Evolutionary conservation across 371 early-diverging fungal genomes (phyloP), one percentile per base, ranked within the genome.

Genomic region (Rhizopus stolonifer): DNA sequence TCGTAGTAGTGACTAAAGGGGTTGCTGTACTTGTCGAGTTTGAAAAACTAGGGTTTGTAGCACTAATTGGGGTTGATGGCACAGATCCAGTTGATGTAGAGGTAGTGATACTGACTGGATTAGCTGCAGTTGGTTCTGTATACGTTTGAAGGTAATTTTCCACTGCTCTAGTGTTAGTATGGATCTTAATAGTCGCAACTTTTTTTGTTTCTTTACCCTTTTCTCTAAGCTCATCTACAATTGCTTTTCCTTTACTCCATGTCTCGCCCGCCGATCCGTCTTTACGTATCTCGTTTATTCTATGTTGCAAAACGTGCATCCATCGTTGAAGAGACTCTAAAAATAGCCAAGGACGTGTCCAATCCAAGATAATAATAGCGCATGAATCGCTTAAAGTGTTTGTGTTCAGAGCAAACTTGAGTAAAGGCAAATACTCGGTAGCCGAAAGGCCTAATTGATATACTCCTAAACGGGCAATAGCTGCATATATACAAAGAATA

Each of bases 311-410:
- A 17, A 93, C 81, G 42, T 76, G 60, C 42, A 91, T 69, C 94
- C 95, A 95, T 47, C 86, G 75, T 54, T 90, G 82, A 52, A 95
- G 73, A 22, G 85, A 77, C 50, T 88, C 85, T 60, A 95, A 61
- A 66, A 95, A 95, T 31, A 69, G 72, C 93, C 94, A 94, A n/a
- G 97, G 97, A 67, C 80, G 80, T 26, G 87, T 79, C 97, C 97
- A 97, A 67, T 95, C 96, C 49, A 97, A 72, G 32, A 87, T 86
- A 36, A 96, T 76, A 11, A 94, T 69, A 3, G 88, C 88, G 9
- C 84, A 70, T 3, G 88, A 72, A 64, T 86, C 83, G 0, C 78
- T 61, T 33, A 91, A 65, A 8, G 88, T 81, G 23, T 83, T 74
- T 18, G 81, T 67, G 52, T 80, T 83, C 45, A 94, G 68, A 15